phyloP scores from a whole-genome alignment of 2,329 filamentous ascomycete species.

The Dothiorella sarmentorum region DNA sequence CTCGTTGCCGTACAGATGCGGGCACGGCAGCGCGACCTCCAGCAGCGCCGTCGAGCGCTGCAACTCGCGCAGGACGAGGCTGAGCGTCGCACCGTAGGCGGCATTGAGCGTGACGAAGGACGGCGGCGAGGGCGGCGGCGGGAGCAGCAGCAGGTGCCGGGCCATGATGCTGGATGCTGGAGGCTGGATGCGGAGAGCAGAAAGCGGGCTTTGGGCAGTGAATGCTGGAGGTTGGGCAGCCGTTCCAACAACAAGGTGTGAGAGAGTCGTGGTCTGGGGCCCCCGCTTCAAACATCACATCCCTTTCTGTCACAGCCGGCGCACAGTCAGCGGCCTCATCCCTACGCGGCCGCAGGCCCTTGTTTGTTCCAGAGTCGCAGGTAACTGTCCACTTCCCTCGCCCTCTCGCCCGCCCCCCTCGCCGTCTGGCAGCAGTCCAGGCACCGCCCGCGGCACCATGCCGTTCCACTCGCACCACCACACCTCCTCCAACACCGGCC shows the following conservation, averaged over 20 bases:
- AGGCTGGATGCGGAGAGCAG: too few species aligned
- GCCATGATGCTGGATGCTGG: neutral
- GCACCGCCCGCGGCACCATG: constrained; percentile 25
- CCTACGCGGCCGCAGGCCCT: constrained; percentile 9
- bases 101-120: constrained; percentile 41
- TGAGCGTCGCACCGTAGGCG: constrained; percentile 42
- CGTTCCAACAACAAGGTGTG: neutral
- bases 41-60: constrained; percentile 41
- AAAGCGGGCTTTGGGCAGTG: too few species aligned
- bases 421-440: constrained; percentile 17
- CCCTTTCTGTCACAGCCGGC: constrained; percentile 11
- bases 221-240: neutral
- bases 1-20: constrained; percentile 55
- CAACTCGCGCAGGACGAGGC: constrained; percentile 42
- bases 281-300: constrained; percentile 7
- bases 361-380: constrained; percentile 18
- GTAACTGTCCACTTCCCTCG: constrained; percentile 1
- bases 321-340: constrained; percentile 18
- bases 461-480: constrained; percentile 38
- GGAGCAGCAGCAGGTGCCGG: constrained; percentile 41
- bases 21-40: constrained; percentile 61
- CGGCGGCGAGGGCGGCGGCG: constrained; percentile 41
- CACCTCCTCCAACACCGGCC: constrained; percentile 25
- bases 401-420: neutral
- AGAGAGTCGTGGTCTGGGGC: neutral